Conservation (phyloP, 148 eudicot genomes). For the Dysphania ambrosioides region DNA sequence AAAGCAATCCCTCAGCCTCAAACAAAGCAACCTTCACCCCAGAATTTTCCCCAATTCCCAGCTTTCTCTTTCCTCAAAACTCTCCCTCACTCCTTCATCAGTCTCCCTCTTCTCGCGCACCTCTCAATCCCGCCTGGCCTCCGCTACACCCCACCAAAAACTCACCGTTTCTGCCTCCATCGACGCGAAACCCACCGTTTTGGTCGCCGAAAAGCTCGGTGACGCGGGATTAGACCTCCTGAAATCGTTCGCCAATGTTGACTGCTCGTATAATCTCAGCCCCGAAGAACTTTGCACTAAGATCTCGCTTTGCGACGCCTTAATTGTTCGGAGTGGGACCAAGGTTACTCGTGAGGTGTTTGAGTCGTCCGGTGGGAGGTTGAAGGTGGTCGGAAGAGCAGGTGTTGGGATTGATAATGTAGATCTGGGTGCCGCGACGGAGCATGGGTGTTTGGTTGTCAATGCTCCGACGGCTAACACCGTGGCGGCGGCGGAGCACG, state of each 20-base stretch:
- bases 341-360: constrained; percentile 88
- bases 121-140: constrained; percentile 33
- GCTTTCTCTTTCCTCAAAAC: constrained; percentile 39
- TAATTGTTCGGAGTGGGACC: constrained; percentile 86
- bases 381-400: constrained; percentile 93
- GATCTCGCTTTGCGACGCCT: constrained; percentile 89
- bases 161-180: constrained; percentile 30
- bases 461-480: constrained; percentile 98
- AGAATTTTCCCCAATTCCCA: constrained; percentile 20
- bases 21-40: constrained; percentile 1
- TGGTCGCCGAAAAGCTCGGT: constrained; percentile 85
- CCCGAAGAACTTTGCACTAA: constrained; percentile 88
- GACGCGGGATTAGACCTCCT: constrained; percentile 64
- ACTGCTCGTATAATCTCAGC: constrained; percentile 77
- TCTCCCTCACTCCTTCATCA: constrained; percentile 22
- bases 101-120: constrained; percentile 36
- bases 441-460: constrained; percentile 92
- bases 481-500: constrained; percentile 97
- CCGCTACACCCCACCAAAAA: constrained; percentile 24
- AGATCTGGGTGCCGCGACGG: constrained; percentile 95
- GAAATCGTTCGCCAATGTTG: constrained; percentile 71
- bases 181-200: constrained; percentile 70
- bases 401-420: constrained; percentile 99
- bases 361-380: constrained; percentile 76
- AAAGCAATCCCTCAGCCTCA: constrained; percentile 8